Evolutionary conservation across 2,329 filamentous ascomycete species (phyloP).

Genomic region (Cucurbitaria berberidis): DNA sequence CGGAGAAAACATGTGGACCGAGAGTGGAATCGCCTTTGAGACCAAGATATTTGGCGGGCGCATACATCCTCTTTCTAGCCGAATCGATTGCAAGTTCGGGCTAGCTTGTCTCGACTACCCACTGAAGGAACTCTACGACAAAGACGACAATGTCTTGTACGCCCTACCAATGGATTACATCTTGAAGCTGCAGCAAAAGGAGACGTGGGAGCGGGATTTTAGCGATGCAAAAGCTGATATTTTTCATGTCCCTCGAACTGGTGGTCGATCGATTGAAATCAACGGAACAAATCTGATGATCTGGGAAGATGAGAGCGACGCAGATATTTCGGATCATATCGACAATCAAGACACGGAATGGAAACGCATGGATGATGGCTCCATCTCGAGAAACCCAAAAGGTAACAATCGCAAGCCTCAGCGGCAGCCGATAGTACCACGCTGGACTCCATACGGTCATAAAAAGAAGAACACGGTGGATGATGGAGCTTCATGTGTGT

Average conservation of each 20-base stretch:
- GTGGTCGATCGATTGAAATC: conserved; percentile 45
- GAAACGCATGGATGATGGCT: conserved; percentile 47
- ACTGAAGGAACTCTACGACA: conserved; percentile 45
- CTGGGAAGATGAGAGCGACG: conserved; percentile 49
- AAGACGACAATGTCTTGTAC: conserved; percentile 46
- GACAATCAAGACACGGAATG: conserved; percentile 45
- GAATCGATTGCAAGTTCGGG: conserved; percentile 49
- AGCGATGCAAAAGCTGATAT: conserved; percentile 23
- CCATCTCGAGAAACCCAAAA: conserved; percentile 46
- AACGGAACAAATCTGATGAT: conserved; percentile 49
- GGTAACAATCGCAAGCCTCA: conserved; percentile 41
- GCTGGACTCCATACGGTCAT: conserved; percentile 44
- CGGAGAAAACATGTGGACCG: conserved; percentile 49
- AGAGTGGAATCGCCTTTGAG: conserved; percentile 50
- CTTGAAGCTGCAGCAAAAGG: conserved; percentile 45
- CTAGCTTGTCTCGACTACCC: conserved; percentile 46
- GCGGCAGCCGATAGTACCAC: conserved; percentile 28
- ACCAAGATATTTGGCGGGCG: conserved; percentile 48
- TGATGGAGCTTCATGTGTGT: conserved; percentile 24
- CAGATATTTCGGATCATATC: conserved; percentile 47
- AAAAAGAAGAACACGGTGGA: conserved; percentile 35
- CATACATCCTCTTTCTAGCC: conserved; percentile 46
- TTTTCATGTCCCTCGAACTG: conserved; percentile 49
- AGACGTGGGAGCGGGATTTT: conserved; percentile 48
- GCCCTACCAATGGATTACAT: conserved; percentile 51